Conservation (phyloP, 139 green algal genomes). For the Closterium sp. region DNA sequence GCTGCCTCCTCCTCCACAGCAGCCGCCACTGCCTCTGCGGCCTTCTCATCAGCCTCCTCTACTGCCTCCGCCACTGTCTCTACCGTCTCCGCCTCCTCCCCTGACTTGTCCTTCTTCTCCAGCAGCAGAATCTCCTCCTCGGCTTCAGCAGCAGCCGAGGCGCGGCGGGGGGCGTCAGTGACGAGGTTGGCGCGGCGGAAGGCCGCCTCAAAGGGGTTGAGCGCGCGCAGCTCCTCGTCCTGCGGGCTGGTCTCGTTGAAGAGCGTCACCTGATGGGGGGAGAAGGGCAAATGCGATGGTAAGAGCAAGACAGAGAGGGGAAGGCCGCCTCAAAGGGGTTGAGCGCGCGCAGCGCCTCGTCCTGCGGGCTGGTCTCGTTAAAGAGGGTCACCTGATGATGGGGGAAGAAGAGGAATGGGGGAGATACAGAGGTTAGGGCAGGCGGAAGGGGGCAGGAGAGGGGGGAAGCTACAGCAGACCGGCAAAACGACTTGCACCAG, state of each 20-base stretch:
- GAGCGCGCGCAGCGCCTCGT: not conserved
- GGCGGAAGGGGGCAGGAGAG: no score
- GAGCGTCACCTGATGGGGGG: not conserved
- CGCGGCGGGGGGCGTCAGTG: not conserved
- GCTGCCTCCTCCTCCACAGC: slow-evolving; percentile 13
- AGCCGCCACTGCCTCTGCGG: not conserved
- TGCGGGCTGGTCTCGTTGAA: not conserved
- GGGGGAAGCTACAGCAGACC: no score
- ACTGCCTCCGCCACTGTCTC: slow-evolving; percentile 1
- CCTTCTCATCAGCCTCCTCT: slow-evolving; percentile 6
- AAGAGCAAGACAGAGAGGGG: no score
- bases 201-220: slow-evolving; percentile 37
- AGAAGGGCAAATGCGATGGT: no score
- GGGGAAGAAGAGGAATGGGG: no score
- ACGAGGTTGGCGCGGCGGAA: slow-evolving; percentile 49
- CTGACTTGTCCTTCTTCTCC: not conserved
- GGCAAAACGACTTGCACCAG: no score
- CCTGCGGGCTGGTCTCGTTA: not conserved
- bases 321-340: not conserved
- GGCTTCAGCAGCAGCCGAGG: not conserved
- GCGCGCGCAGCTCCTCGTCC: not conserved
- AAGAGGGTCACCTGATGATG: not conserved
- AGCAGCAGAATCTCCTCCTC: not conserved
- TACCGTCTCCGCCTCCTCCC: no score
- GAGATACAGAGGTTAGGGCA: no score